These are phyloP conservation scores for Psidium guajava DNA, from an alignment of 345 rosid genomes.

Conservation along the genomic window DNA sequence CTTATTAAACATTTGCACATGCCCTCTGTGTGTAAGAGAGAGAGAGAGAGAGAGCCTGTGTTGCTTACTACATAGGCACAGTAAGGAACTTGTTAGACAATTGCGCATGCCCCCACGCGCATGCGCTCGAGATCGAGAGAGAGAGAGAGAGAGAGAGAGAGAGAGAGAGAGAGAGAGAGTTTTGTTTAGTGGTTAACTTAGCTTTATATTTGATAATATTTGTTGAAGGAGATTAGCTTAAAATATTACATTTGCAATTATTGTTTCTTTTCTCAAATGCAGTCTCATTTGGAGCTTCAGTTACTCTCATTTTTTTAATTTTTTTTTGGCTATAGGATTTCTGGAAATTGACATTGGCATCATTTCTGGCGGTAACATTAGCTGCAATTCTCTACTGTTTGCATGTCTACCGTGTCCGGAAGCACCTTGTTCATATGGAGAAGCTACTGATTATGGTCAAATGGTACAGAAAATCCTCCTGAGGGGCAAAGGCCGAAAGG, in stretches of 20 bases:
- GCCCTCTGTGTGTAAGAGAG: neutral
- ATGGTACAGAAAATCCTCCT: neutral
- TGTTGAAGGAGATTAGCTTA: neutral
- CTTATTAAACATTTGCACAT: neutral
- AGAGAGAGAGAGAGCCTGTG: neutral
- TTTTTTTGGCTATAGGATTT: slow-evolving; percentile 37
- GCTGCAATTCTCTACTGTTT: slow-evolving; percentile 53
- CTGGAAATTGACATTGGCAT: slow-evolving; percentile 65
- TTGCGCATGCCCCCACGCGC: neutral
- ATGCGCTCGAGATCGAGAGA: neutral
- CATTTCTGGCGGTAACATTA: slow-evolving; percentile 31
- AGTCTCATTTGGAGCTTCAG: neutral
- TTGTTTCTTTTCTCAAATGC: neutral
- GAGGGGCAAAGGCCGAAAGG: neutral
- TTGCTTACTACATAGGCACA: neutral
- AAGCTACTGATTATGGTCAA: slow-evolving; percentile 15
- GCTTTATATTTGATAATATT: neutral
- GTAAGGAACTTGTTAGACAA: neutral
- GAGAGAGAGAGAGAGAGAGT: neutral
- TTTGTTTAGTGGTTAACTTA: neutral
- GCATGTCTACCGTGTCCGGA: slow-evolving; percentile 44
- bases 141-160: neutral
- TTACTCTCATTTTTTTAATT: neutral
- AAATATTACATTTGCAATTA: neutral
- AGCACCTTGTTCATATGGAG: slow-evolving; percentile 57